Base-by-base conservation (phyloP, 1,284 basidiomycete species). In the Crepidotus sp. region DNA sequence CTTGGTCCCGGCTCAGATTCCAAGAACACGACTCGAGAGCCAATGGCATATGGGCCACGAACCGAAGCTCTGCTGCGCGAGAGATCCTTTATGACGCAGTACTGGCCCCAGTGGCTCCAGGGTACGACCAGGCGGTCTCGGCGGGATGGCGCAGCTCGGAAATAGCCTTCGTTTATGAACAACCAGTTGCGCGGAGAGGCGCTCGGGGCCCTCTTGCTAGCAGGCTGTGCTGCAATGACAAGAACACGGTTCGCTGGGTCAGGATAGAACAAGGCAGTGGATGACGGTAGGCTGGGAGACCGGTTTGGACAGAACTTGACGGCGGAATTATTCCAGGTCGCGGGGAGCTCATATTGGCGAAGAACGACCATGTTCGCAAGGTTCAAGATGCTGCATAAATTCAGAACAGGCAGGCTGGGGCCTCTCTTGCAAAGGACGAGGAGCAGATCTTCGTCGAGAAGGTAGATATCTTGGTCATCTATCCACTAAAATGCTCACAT, bases 341-440 rank as follows among this genome's bases (percentile, higher is more conserved):
- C 61, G 0, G 72, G 72, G 19, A 74, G 63, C 50, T 73, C 68
- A 50, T 70, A 71, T 50, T 71, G 69, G 42, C 69, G 67, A 44
- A 68, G 61, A 25, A 67, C 54, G 19, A 57, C 57, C 47, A 68
- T 60, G 14, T 63, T 61, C 13, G 58, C 57, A 36, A 71, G 59
- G 42, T 69, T 60, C 17, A 59, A 57, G 50, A 74, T 63, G 53
- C 69, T 66, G 57, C 71, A 73, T 26, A 73, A 59, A 43, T 62
- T 60, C 27, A 73, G 51, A 17, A 61, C 53, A 10, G 67, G 59
- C 27, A 55, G 48, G n/a, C 30, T 36, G 35, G 61, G 62, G 18
- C 60, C 61, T 19, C 57, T 56, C 41, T 62, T 63, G 45, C 61
- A 62, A 49, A 65, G 55, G 7, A 66, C 66, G 32, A 73, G 61